Conservation (phyloP, 2,329 filamentous ascomycete species). For the Coniochaeta ligniaria region DNA sequence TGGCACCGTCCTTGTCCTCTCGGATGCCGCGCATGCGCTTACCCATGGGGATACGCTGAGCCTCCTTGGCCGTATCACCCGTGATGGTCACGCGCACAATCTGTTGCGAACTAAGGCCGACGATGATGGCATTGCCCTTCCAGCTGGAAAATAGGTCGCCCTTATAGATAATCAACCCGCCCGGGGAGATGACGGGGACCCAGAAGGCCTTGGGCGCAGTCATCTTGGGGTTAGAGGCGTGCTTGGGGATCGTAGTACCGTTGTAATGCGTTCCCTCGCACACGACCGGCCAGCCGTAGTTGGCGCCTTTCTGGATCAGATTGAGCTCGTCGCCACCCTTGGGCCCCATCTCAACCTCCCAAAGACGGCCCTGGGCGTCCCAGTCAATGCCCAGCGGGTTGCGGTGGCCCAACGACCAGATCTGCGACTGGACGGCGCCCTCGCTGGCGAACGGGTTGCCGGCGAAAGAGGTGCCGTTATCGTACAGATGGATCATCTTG, state of each 20-base stretch:
- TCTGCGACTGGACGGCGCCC: conserved; percentile 19
- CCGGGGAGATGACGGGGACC: conserved; percentile 25
- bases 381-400: conserved; percentile 26
- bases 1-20: conserved; percentile 20
- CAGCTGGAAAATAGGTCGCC: conserved; percentile 22
- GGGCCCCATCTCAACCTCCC: conserved; percentile 27
- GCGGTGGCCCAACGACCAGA: conserved; percentile 24
- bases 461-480: conserved; percentile 21
- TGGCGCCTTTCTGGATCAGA: conserved; percentile 23
- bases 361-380: conserved; percentile 24
- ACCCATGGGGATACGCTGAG: conserved; percentile 22
- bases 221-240: conserved; percentile 23
- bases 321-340: conserved; percentile 27
- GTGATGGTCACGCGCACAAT: conserved; percentile 23
- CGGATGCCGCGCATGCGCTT: conserved; percentile 24
- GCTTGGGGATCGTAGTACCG: conserved; percentile 20
- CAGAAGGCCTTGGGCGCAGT: conserved; percentile 22
- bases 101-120: conserved; percentile 17
- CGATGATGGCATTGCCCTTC: conserved; percentile 25
- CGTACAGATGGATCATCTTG: conserved; percentile 25
- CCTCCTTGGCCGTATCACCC: conserved; percentile 22
- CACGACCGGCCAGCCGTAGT: conserved; percentile 26
- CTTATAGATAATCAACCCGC: conserved; percentile 26
- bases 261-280: conserved; percentile 24
- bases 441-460: conserved; percentile 24